A percentile compares a stretch with the other conserved stretches of the same genome.
These are phyloP conservation scores for Kodamaea kakaduensis DNA, from an alignment of 805 yeast species.

Conservation along the genomic window DNA sequence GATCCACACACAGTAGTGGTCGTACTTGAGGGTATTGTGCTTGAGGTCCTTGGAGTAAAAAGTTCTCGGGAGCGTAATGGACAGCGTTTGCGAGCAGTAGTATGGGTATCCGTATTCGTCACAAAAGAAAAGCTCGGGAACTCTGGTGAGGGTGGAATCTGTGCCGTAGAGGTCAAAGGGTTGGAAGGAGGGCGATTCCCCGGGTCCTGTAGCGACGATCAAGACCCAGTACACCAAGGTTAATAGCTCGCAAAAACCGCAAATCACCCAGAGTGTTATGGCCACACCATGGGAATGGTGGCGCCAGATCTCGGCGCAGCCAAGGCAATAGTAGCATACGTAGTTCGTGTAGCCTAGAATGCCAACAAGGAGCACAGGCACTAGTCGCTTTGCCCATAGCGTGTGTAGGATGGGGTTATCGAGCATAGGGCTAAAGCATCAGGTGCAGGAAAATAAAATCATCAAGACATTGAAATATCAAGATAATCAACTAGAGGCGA, in stretches of 20 bases:
- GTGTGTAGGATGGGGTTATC: slow-evolving; percentile 1
- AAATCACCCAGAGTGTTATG: slow-evolving; percentile 33
- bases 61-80: slow-evolving; percentile 61
- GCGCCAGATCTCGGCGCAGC: slow-evolving; percentile 35
- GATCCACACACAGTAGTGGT: slow-evolving; percentile 80
- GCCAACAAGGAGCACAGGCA: slow-evolving; percentile 27
- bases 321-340: slow-evolving; percentile 42
- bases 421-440: not conserved
- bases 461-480: too few relatives aligned
- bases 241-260: slow-evolving; percentile 22
- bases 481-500: too few relatives aligned
- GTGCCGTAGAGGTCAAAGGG: slow-evolving; percentile 31
- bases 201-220: slow-evolving; percentile 55
- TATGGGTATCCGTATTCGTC: slow-evolving; percentile 70
- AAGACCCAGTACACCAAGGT: slow-evolving; percentile 42
- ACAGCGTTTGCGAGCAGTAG: slow-evolving; percentile 68
- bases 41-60: slow-evolving; percentile 61
- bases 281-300: slow-evolving; percentile 31
- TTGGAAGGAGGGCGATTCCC: slow-evolving; percentile 34
- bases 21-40: slow-evolving; percentile 68
- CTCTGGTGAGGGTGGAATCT: slow-evolving; percentile 22
- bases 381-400: slow-evolving; percentile 15
- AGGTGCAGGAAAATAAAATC: not conserved
- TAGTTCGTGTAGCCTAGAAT: slow-evolving; percentile 40
- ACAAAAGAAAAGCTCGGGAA: slow-evolving; percentile 63